Evolutionary conservation across 2,329 filamentous ascomycete species (phyloP).

Genomic region (Metarhizium sp.): DNA sequence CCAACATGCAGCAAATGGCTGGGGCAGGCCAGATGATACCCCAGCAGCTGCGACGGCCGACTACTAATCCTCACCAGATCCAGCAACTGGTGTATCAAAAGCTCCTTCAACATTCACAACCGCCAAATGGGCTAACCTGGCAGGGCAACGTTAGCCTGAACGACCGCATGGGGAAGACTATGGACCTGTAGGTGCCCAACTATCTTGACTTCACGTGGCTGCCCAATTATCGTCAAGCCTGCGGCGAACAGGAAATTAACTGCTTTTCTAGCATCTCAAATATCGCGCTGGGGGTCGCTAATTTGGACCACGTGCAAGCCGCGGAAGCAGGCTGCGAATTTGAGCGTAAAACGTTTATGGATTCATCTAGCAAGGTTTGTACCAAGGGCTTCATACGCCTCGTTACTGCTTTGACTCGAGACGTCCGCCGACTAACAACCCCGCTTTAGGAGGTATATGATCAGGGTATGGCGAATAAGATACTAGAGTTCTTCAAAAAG

Average conservation of each 20-base stretch:
- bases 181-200: constrained; percentile 29
- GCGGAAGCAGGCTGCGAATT: constrained; percentile 33
- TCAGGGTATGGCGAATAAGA: constrained; percentile 33
- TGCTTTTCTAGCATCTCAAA: constrained; percentile 36
- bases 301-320: constrained; percentile 29
- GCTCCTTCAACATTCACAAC: constrained; percentile 24
- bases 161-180: constrained; percentile 33
- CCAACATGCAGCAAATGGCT: constrained; percentile 49
- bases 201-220: not conserved
- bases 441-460: constrained; percentile 38
- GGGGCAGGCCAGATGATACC: constrained; percentile 36
- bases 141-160: constrained; percentile 26
- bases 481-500: constrained; percentile 38
- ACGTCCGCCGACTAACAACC: constrained; percentile 8
- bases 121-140: constrained; percentile 25
- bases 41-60: constrained; percentile 28
- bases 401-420: no score
- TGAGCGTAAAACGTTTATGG: constrained; percentile 38
- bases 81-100: constrained; percentile 31
- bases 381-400: constrained; percentile 9
- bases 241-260: constrained; percentile 5
- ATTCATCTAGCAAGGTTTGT: constrained; percentile 37
- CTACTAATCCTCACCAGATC: constrained; percentile 16
- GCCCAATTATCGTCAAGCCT: not conserved
- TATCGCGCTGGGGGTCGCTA: constrained; percentile 33